Evolutionary conservation across 1,139 yeast species (phyloP).

Genomic region (Yamadazyma triangularis): DNA sequence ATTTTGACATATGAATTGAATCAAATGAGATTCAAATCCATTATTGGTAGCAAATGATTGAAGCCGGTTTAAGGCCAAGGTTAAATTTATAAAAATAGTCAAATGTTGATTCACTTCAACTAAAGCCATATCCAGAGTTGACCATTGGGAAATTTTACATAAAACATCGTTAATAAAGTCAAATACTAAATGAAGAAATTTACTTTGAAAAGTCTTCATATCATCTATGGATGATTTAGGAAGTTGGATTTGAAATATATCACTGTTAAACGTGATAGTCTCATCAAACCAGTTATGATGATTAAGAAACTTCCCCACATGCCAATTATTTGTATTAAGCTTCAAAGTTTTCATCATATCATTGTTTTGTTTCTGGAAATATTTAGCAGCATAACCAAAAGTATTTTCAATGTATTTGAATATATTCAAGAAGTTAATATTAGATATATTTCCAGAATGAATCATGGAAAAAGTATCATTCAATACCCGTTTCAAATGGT

Average conservation of each 20-base stretch:
- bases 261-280: conserved; percentile 10
- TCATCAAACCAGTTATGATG: conserved; percentile 27
- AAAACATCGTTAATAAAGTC: too few species aligned
- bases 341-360: conserved; percentile 17
- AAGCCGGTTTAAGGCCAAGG: background rate
- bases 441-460: conserved; percentile 3
- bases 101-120: conserved; percentile 1
- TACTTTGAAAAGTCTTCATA: conserved; percentile 7
- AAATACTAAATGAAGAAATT: conserved; percentile 3
- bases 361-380: conserved; percentile 18
- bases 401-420: conserved; percentile 35
- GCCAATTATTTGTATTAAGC: conserved; percentile 23
- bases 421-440: conserved; percentile 23
- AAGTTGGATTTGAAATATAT: conserved; percentile 6
- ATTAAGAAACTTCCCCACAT: conserved; percentile 23
- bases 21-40: background rate
- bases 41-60: background rate
- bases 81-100: background rate
- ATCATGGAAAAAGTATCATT: conserved; percentile 2
- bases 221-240: conserved; percentile 8
- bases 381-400: conserved; percentile 20
- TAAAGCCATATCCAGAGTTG: background rate
- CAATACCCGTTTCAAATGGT: conserved; percentile 16
- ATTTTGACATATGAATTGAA: background rate
- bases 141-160: background rate